Base-by-base conservation (phyloP, 495 filamentous ascomycete genomes). In the Hypoxylon crocopeplum region DNA sequence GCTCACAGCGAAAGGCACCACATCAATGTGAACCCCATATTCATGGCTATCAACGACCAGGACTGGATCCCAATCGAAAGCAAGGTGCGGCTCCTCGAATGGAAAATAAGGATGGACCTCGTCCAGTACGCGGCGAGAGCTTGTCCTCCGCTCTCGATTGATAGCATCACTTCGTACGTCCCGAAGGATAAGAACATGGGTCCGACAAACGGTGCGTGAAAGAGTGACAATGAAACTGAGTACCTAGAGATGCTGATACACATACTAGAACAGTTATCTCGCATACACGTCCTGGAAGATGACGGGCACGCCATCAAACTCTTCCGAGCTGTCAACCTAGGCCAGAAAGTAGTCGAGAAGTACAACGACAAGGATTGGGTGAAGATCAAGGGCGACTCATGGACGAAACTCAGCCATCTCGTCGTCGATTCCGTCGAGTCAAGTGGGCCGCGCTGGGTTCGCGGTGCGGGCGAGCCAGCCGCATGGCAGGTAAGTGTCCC, bases 261-360 rank as follows among this genome's bases (percentile, higher is more conserved):
- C 25, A 29, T 10, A 29, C 7, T n/a, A 33, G 74, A 78, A 1
- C 69, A 93, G 15, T 79, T 90, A 40, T 63, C 78, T 7, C 75
- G 84, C 4, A 74, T 86, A 7, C 74, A 77, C 30, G 51, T 55
- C 13, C 76, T 84, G 32, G 63, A 77, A 0, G 93, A 96, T 61
- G 91, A 96, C 70, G 91, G 92, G 0, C 92, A 97, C 70, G 70
- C 83, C 19, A 72, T 83, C 42, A 96, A 97, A 71, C 69, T 94
- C 4, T 77, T 84, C 15, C 74, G 93, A 22, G 89, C 91, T 2
- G 62, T 92, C 10, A 76, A 84, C 40, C 34, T 77, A 25, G 75
- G 71, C 51, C 59, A 68, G 39, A 52, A 70, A 7, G 29, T 67
- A 5, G 67, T 66, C 39, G 40, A 51, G 30, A 56, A 58, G 54